Conservation (phyloP, 2,329 filamentous ascomycete genomes). For the Penicillium polonicum region DNA sequence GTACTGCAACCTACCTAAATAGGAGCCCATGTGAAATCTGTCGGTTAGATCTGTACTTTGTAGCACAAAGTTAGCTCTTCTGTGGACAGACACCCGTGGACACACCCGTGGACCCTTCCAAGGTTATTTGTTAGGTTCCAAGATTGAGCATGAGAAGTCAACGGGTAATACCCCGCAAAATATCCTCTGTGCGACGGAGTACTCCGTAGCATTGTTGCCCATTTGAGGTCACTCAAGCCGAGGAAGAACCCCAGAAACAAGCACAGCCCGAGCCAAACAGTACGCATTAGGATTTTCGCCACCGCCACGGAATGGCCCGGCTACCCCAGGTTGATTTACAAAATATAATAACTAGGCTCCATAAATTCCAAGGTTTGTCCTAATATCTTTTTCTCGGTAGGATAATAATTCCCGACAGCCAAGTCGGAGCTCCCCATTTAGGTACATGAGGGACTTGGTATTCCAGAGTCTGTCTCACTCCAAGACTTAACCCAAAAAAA, state of each 20-base stretch:
- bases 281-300: neutral
- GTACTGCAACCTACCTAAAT: neutral
- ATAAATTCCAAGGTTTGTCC: no score
- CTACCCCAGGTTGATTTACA: neutral
- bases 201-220: neutral
- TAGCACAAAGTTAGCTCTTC: neutral
- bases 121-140: neutral
- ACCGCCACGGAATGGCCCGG: neutral
- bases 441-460: neutral
- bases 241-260: neutral
- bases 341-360: no score
- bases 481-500: neutral
- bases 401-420: neutral
- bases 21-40: neutral
- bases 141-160: neutral
- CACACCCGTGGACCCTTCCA: neutral
- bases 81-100: neutral
- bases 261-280: neutral
- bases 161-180: conserved; percentile 1
- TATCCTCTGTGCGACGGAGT: neutral
- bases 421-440: conserved; percentile 6
- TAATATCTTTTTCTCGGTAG: neutral
- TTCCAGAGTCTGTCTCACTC: neutral
- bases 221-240: neutral
- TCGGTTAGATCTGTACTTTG: neutral